These are phyloP conservation scores for Austroboletus eburneus DNA, from an alignment of 768 basidiomycete species.

Conservation along the genomic window DNA sequence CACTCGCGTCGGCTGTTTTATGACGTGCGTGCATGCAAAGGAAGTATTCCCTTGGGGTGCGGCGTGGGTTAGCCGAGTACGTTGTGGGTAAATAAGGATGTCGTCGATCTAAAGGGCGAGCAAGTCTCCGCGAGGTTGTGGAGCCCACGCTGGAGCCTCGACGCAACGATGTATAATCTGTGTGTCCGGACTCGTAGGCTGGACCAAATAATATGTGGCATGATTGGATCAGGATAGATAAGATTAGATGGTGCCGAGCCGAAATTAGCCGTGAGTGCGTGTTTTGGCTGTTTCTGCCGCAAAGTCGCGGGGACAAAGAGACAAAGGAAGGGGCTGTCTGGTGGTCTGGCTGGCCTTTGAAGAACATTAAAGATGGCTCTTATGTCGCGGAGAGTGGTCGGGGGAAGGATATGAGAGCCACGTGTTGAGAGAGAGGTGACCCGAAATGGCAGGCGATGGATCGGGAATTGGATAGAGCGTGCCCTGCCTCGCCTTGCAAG, in stretches of 20 bases:
- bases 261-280: conserved; percentile 5
- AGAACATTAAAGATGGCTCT: too few relatives aligned
- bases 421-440: conserved; percentile 27
- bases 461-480: conserved; percentile 29
- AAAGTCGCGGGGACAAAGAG: background rate
- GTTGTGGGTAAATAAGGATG: conserved; percentile 20
- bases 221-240: conserved; percentile 25
- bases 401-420: conserved; percentile 24
- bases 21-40: conserved; percentile 15
- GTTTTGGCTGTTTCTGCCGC: background rate
- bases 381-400: too few relatives aligned
- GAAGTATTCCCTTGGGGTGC: conserved; percentile 14
- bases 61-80: conserved; percentile 26
- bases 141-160: conserved; percentile 27
- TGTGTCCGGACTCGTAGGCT: too few relatives aligned
- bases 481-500: conserved; percentile 32
- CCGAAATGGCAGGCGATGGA: conserved; percentile 19
- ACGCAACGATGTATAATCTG: conserved; percentile 20
- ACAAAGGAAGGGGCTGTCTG: background rate
- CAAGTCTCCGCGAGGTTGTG: conserved; percentile 24
- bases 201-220: conserved; percentile 5
- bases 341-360: too few relatives aligned
- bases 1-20: conserved; percentile 12
- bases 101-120: conserved; percentile 8
- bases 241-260: conserved; percentile 27